Conservation (phyloP, 371 early-diverging fungal genomes). For the Mortierella sp. region DNA sequence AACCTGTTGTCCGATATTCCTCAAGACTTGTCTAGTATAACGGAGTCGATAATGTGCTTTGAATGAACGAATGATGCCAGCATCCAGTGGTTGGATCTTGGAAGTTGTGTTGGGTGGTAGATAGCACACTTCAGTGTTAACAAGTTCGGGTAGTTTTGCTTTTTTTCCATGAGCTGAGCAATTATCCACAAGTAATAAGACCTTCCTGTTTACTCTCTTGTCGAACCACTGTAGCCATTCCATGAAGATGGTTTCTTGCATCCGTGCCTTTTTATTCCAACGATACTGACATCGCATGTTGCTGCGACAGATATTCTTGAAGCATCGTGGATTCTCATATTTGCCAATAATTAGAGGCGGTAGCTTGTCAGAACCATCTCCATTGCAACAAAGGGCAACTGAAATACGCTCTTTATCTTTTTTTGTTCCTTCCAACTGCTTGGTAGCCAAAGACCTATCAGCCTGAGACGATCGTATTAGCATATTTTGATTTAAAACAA, state of each 20-base stretch:
- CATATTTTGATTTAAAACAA: too few relatives aligned
- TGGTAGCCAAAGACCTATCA: constrained; percentile 1
- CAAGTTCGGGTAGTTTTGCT: not conserved
- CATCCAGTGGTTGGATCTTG: not conserved
- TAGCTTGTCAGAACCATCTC: constrained; percentile 3
- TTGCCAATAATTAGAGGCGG: not conserved
- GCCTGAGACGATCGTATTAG: not conserved
- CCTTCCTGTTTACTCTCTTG: not conserved
- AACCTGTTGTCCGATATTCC: not conserved
- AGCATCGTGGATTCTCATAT: not conserved
- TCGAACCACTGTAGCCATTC: constrained; percentile 1
- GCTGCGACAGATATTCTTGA: constrained; percentile 1
- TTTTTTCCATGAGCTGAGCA: not conserved
- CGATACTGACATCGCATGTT: not conserved
- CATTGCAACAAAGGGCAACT: constrained; percentile 7
- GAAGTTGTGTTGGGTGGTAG: constrained; percentile 8
- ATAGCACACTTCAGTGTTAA: not conserved
- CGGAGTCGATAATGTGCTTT: not conserved
- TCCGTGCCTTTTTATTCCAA: not conserved
- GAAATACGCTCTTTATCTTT: constrained; percentile 3
- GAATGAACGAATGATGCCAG: not conserved
- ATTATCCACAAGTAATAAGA: not conserved
- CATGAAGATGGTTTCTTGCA: not conserved
- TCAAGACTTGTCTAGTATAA: not conserved
- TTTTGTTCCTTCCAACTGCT: not conserved